phyloP scores from a whole-genome alignment of 2,329 filamentous ascomycete species.

The Colletotrichum sp. region DNA sequence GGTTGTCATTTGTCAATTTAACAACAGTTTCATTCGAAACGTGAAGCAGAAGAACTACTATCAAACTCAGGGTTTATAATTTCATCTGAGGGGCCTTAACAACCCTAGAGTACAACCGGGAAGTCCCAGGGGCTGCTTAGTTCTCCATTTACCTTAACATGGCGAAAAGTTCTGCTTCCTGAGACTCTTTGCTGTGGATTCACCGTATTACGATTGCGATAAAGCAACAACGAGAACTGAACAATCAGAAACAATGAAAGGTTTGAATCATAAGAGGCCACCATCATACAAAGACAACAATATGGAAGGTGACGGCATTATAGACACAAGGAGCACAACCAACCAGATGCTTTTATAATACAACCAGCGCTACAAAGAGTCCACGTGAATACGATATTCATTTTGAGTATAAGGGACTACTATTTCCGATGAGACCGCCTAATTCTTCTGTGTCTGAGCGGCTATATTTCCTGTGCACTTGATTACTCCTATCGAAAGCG shows the following conservation, averaged over 20 bases:
- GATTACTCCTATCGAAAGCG: too few species aligned
- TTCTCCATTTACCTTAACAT: background rate
- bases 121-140: background rate
- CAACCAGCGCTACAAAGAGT: background rate
- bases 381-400: background rate
- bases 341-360: background rate
- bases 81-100: background rate
- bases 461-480: too few species aligned
- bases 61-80: background rate
- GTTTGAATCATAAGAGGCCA: background rate
- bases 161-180: background rate
- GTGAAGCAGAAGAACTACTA: background rate
- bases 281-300: background rate
- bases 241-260: background rate
- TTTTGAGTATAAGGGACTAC: background rate
- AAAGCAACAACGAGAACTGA: background rate
- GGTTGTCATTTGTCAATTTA: background rate
- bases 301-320: background rate
- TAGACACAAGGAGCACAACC: background rate
- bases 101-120: background rate
- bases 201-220: background rate
- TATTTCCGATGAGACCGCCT: background rate
- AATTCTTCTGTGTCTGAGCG: too few species aligned
- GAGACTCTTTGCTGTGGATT: background rate
- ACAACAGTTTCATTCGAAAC: background rate